Conservation (phyloP, 805 yeast species). For the Spathaspora arborariae region DNA sequence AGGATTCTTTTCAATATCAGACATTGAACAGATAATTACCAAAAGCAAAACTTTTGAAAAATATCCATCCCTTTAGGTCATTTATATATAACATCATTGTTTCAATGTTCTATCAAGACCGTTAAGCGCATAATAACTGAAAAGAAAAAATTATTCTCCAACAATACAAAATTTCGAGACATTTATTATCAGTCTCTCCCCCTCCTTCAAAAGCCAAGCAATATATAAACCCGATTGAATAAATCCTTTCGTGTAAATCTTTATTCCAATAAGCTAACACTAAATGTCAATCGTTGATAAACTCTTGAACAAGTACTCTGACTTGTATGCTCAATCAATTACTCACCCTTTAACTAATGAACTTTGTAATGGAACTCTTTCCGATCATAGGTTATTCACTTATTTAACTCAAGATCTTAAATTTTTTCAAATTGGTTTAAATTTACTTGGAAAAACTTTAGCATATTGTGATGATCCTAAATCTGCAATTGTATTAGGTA, state of each 20-base stretch:
- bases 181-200: not conserved
- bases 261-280: too few relatives aligned
- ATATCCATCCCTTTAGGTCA: not conserved
- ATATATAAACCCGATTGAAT: too few relatives aligned
- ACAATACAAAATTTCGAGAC: not conserved
- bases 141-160: not conserved
- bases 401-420: constrained; percentile 48
- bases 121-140: not conserved
- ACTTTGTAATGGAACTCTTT: constrained; percentile 43
- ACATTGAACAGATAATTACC: not conserved
- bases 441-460: constrained; percentile 41
- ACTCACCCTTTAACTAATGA: constrained; percentile 42
- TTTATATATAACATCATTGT: not conserved
- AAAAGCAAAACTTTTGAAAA: not conserved
- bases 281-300: constrained; percentile 10
- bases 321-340: constrained; percentile 24
- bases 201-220: not conserved
- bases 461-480: constrained; percentile 38
- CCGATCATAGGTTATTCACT: constrained; percentile 38
- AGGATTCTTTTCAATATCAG: not conserved
- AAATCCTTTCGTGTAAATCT: too few relatives aligned
- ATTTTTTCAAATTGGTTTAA: constrained; percentile 42
- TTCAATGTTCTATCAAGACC: not conserved
- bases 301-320: constrained; percentile 12
- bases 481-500: constrained; percentile 39